These are phyloP conservation scores for Tricholoma hemisulphureum DNA, from an alignment of 768 basidiomycete species.

Conservation along the genomic window DNA sequence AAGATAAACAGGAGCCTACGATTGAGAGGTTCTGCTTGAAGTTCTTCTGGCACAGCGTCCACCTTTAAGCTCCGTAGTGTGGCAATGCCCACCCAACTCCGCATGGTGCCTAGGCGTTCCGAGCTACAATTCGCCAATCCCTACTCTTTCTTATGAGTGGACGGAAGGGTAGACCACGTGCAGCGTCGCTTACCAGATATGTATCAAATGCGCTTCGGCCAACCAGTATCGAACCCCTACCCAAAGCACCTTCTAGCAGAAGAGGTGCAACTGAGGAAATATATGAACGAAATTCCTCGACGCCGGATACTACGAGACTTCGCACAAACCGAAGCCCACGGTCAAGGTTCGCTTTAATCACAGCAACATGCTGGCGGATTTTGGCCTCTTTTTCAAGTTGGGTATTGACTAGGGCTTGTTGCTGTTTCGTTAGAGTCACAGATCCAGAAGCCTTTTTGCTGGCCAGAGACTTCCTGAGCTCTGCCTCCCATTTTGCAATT, in stretches of 20 bases:
- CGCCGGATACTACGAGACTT: constrained; percentile 52
- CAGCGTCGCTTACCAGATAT: constrained; percentile 62
- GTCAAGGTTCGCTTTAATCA: constrained; percentile 51
- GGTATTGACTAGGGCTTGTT: constrained; percentile 76
- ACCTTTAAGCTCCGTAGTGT: constrained; percentile 73
- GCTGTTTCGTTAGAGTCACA: constrained; percentile 72
- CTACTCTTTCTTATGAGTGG: constrained; percentile 34
- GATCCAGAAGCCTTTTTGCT: constrained; percentile 65
- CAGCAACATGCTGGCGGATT: constrained; percentile 58
- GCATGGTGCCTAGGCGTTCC: constrained; percentile 64
- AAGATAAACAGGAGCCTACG: constrained; percentile 36
- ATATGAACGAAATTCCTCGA: constrained; percentile 53
- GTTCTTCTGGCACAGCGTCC: constrained; percentile 65
- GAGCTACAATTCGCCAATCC: constrained; percentile 70
- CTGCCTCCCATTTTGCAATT: constrained; percentile 93
- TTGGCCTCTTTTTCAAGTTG: constrained; percentile 80
- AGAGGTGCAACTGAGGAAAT: constrained; percentile 58
- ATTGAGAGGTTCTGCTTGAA: constrained; percentile 68
- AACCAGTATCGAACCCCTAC: constrained; percentile 59
- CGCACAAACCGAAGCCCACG: constrained; percentile 71
- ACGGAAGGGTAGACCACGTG: not conserved
- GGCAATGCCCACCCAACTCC: constrained; percentile 79
- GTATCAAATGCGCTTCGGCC: constrained; percentile 65
- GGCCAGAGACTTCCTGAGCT: constrained; percentile 82
- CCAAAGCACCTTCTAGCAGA: constrained; percentile 65